Evolutionary conservation across 1,139 yeast species (phyloP), one percentile per base, ranked within the genome.

Genomic region (Candida freyschussii): DNA sequence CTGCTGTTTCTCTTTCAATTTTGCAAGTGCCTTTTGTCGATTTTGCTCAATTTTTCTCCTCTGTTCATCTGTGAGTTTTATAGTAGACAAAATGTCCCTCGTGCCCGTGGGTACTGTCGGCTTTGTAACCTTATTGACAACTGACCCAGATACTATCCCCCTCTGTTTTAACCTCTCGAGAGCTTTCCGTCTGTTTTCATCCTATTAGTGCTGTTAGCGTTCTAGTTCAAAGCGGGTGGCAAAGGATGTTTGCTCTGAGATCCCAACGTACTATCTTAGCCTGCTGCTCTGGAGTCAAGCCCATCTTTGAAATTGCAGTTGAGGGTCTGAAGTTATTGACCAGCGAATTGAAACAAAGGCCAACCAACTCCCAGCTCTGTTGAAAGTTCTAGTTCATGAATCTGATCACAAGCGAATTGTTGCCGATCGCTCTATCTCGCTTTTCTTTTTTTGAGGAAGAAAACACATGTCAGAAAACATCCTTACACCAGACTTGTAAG

Each of bases 181-280:
- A 0, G 86, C 87, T 37, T 69, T 62, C 25, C 69, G 65, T 36
- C 86, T 60, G 47, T 77, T 76, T 13, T 69, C 75, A 28, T 74
- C 82, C 75, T 72, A 23, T 15, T 7, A 7, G 5, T n/a, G 18
- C 18, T n/a, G 32, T 16, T 22, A 26, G 34, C 19, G 21, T 13
- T 14, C 11, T 8, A 21, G 16, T 9, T 17, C 13, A 13, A 8
- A 21, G 14, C 5, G 8, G 7, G 8, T 8, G 5, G 17, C 10
- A 15, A 21, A 17, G 7, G n/a, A n/a, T n/a, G n/a, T n/a, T n/a
- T n/a, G n/a, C n/a, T n/a, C n/a, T n/a, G n/a, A n/a, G n/a, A n/a
- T n/a, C n/a, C n/a, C 18, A 11, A 42, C 53, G 14, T 26, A 47
- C 53, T 17, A 51, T 41, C 24, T 37, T 47, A 6, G 49, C 45